These are phyloP conservation scores for Phaeotremella fagi DNA, from an alignment of 768 basidiomycete genomes.

Conservation along the genomic window DNA sequence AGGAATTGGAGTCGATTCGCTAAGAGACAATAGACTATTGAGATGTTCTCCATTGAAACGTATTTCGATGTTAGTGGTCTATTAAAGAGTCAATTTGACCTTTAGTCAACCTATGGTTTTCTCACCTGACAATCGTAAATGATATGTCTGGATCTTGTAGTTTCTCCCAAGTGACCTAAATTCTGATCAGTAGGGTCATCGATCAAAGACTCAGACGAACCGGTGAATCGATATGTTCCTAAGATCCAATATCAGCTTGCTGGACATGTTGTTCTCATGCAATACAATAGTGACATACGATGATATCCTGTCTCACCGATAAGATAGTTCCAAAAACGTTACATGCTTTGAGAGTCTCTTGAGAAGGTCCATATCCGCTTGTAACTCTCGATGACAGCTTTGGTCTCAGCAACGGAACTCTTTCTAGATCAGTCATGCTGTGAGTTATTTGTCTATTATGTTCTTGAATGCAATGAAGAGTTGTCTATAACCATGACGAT, in stretches of 20 bases:
- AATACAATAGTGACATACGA: slow-evolving; percentile 2
- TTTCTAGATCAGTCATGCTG: slow-evolving; percentile 5
- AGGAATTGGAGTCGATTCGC: slow-evolving; percentile 18
- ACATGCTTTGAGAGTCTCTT: slow-evolving; percentile 5
- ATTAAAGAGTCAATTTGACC: neutral
- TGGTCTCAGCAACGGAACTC: slow-evolving; percentile 7
- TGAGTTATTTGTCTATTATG: neutral
- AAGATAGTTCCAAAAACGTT: slow-evolving; percentile 16
- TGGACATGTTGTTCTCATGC: neutral
- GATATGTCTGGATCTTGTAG: slow-evolving; percentile 1
- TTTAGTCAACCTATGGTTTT: neutral
- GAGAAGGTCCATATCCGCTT: slow-evolving; percentile 4
- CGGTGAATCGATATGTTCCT: slow-evolving; percentile 2
- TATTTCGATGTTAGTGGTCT: slow-evolving; percentile 12
- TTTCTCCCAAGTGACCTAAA: neutral
- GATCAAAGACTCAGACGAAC: neutral
- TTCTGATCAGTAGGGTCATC: neutral
- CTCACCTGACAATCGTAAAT: slow-evolving; percentile 7
- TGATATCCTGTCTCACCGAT: slow-evolving; percentile 5
- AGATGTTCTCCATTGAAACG: slow-evolving; percentile 9
- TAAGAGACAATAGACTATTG: slow-evolving; percentile 13
- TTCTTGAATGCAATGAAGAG: neutral
- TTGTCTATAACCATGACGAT: too few relatives aligned
- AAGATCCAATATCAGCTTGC: neutral
- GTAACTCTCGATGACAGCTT: neutral